These are phyloP conservation scores for Penicillium vulpinum DNA, from an alignment of 2,329 filamentous ascomycete genomes.

Conservation along the genomic window DNA sequence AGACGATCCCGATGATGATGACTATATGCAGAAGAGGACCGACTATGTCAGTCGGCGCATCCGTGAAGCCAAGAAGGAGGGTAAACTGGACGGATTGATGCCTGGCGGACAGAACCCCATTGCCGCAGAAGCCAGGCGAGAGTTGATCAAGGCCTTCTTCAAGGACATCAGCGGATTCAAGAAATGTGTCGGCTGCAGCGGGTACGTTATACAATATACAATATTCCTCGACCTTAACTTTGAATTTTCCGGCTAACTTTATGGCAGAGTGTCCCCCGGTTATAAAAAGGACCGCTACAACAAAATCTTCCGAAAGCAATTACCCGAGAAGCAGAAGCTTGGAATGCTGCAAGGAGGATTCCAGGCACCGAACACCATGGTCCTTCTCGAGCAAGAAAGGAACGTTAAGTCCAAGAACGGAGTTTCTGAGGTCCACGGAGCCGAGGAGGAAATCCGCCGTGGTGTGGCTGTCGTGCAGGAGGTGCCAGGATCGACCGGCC, in stretches of 20 bases:
- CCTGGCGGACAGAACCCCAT: conserved; percentile 75
- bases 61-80: conserved; percentile 56
- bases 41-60: conserved; percentile 74
- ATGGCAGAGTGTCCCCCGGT: conserved; percentile 67
- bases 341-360: conserved; percentile 72
- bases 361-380: conserved; percentile 68
- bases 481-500: conserved; percentile 45
- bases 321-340: conserved; percentile 71
- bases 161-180: conserved; percentile 68
- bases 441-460: conserved; percentile 60
- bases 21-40: conserved; percentile 58
- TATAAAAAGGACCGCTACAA: conserved; percentile 89
- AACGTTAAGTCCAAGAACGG: conserved; percentile 38
- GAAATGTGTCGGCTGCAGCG: conserved; percentile 67
- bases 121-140: conserved; percentile 71
- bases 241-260: conserved; percentile 21
- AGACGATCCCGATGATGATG: conserved; percentile 51
- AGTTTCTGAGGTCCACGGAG: conserved; percentile 53
- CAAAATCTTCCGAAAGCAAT: conserved; percentile 87
- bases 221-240: not conserved
- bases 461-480: conserved; percentile 44
- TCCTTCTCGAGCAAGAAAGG: conserved; percentile 56
- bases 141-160: conserved; percentile 79
- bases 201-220: conserved; percentile 38
- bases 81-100: conserved; percentile 43